Evolutionary conservation across 2,329 filamentous ascomycete species (phyloP).

Genomic region (Phialocephala subalpina): DNA sequence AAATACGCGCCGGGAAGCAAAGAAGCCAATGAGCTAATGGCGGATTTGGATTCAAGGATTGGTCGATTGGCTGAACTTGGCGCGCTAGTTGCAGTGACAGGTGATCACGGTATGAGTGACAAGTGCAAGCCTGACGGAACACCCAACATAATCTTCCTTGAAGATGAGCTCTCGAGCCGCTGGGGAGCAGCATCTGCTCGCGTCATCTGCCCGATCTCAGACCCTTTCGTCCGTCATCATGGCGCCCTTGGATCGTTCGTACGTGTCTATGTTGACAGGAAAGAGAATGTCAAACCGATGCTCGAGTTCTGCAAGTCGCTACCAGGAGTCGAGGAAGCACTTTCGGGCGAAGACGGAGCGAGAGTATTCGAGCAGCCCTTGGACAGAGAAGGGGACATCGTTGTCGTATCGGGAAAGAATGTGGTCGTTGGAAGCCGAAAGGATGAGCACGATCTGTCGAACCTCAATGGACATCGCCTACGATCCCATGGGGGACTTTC

Average conservation of each 20-base stretch:
- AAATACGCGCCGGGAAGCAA: conserved; percentile 48
- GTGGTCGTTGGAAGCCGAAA: conserved; percentile 48
- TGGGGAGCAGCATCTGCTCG: conserved; percentile 44
- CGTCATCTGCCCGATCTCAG: conserved; percentile 54
- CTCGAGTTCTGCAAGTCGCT: conserved; percentile 31
- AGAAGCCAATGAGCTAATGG: conserved; percentile 49
- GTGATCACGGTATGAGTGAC: conserved; percentile 4
- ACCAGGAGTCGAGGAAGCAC: background rate
- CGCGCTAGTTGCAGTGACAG: conserved; percentile 44
- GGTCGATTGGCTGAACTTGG: conserved; percentile 45
- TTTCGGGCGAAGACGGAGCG: background rate
- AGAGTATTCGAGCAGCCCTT: background rate
- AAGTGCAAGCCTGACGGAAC: background rate
- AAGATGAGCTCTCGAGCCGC: conserved; percentile 46
- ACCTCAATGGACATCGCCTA: conserved; percentile 42
- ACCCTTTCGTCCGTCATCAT: conserved; percentile 53
- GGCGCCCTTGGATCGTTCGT: conserved; percentile 53
- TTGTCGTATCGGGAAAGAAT: conserved; percentile 48
- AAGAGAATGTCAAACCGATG: conserved; percentile 40
- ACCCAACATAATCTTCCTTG: conserved; percentile 33
- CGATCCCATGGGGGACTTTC: conserved; percentile 5
- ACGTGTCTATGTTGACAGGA: conserved; percentile 47
- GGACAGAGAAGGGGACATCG: conserved; percentile 47
- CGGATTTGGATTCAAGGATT: conserved; percentile 46
- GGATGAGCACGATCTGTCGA: conserved; percentile 47